Percentiles rank a stretch among this genome's conserved stretches.
Conservation (phyloP, 768 basidiomycete genomes). For the Lepiota brunneoincarnata region DNA sequence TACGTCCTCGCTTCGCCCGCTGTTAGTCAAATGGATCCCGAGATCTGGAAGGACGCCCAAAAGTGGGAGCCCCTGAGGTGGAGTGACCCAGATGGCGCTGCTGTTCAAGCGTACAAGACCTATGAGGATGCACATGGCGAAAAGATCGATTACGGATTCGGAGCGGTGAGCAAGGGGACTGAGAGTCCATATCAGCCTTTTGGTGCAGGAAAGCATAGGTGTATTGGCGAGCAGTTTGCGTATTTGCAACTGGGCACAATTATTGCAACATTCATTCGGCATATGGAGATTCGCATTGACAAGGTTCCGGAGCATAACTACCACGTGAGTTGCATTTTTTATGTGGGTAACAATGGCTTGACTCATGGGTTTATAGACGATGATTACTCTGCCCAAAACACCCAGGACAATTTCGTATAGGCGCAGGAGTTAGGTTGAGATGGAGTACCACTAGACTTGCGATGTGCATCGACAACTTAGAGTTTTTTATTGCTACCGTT, state of each 20-base stretch:
- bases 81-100: conserved; percentile 81
- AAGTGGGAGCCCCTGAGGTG: conserved; percentile 83
- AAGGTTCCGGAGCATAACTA: conserved; percentile 85
- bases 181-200: conserved; percentile 97
- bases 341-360: too few relatives aligned
- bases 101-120: conserved; percentile 70
- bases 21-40: conserved; percentile 83
- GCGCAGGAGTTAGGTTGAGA: conserved; percentile 57
- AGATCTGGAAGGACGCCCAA: conserved; percentile 70
- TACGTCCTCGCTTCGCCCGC: conserved; percentile 88
- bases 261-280: conserved; percentile 73
- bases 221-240: conserved; percentile 95
- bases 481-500: too few relatives aligned
- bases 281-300: conserved; percentile 71
- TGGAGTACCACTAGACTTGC: too few relatives aligned
- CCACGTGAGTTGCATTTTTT: conserved; percentile 54
- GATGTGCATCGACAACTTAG: too few relatives aligned
- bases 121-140: conserved; percentile 78
- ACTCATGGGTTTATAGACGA: conserved; percentile 70
- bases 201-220: conserved; percentile 93
- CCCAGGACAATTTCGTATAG: conserved; percentile 65
- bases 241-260: conserved; percentile 90
- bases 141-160: conserved; percentile 96
- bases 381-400: conserved; percentile 87
- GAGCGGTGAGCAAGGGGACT: conserved; percentile 93